Evolutionary conservation across 305 asterid species (phyloP).

Genomic region (Solanum hybrid): DNA sequence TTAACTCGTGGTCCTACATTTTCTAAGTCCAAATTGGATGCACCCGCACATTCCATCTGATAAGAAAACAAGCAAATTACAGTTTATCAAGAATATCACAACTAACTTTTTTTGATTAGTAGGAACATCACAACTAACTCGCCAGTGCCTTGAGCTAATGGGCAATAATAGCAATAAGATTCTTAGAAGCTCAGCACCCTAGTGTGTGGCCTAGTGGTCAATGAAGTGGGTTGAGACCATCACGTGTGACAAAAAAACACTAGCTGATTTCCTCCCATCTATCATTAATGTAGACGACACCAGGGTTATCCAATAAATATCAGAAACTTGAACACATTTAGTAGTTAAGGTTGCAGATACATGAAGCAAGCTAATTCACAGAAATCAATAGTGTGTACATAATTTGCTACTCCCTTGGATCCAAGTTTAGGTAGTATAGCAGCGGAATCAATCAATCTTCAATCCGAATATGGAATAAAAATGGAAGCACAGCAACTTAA

Average conservation of each 20-base stretch:
- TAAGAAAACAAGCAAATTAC: not conserved
- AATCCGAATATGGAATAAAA: not conserved
- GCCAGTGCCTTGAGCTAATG: not conserved
- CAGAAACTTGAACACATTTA: not conserved
- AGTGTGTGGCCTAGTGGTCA: not conserved
- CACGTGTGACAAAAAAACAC: not conserved
- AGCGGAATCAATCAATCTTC: not conserved
- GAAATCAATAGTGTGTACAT: not conserved
- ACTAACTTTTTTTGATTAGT: not conserved
- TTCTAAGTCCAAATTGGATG: constrained; percentile 17
- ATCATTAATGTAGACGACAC: not conserved
- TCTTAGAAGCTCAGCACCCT: not conserved
- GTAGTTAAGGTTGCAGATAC: not conserved
- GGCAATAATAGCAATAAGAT: not conserved
- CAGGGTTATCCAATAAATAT: not conserved
- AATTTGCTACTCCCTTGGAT: not conserved
- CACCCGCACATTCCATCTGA: constrained; percentile 44
- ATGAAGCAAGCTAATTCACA: not conserved
- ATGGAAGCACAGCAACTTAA: not conserved
- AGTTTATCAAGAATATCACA: not conserved
- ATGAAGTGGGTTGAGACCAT: not conserved
- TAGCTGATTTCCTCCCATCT: not conserved
- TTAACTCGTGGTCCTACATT: constrained; percentile 20
- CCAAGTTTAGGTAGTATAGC: not conserved
- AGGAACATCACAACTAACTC: not conserved